Evolutionary conservation across 768 basidiomycete species (phyloP).

Genomic region (Exsudoporus frostii): DNA sequence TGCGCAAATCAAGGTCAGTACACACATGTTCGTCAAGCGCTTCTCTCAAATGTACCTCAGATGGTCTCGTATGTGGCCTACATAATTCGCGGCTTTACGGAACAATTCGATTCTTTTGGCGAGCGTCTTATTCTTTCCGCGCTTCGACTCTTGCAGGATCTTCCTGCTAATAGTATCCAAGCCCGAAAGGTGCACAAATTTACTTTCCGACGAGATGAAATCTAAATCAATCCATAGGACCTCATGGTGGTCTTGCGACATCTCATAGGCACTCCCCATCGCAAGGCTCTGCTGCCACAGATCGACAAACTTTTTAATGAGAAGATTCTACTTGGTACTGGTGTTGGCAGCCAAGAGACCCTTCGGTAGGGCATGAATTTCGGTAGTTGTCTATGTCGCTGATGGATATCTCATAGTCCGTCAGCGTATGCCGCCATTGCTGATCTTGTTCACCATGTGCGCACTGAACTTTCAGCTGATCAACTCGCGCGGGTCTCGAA

Average conservation of each 20-base stretch:
- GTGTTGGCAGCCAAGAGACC: slow-evolving; percentile 81
- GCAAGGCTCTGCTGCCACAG: slow-evolving; percentile 74
- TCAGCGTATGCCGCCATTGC: slow-evolving; percentile 85
- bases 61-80: slow-evolving; percentile 91
- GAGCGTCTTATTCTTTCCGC: slow-evolving; percentile 78
- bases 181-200: slow-evolving; percentile 64
- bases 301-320: slow-evolving; percentile 92
- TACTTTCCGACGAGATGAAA: not conserved
- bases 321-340: slow-evolving; percentile 79
- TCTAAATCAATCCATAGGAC: slow-evolving; percentile 58
- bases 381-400: not conserved
- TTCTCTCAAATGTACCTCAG: slow-evolving; percentile 37
- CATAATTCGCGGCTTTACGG: slow-evolving; percentile 68
- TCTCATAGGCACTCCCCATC: slow-evolving; percentile 73
- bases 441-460: slow-evolving; percentile 90
- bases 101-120: slow-evolving; percentile 68
- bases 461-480: slow-evolving; percentile 69
- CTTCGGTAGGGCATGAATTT: slow-evolving; percentile 52
- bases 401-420: slow-evolving; percentile 44
- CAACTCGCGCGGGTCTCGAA: slow-evolving; percentile 79
- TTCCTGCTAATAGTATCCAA: slow-evolving; percentile 79
- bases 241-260: slow-evolving; percentile 91
- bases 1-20: slow-evolving; percentile 82
- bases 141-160: slow-evolving; percentile 89
- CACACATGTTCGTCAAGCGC: not conserved